phyloP scores from a whole-genome alignment of 306 rosid species.

The Lotus japonicus region DNA sequence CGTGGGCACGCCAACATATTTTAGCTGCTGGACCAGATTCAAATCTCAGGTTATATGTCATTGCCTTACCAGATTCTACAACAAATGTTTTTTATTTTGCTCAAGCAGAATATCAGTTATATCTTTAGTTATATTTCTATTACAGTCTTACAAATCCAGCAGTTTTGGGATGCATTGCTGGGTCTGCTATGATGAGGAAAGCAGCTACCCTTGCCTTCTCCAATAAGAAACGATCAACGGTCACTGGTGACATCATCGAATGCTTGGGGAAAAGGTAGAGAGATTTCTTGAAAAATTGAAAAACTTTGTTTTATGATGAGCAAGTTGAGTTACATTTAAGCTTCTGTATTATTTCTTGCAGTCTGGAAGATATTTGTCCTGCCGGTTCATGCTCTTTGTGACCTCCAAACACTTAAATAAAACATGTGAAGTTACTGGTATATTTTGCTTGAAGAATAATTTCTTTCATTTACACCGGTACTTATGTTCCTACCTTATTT shows the following conservation, averaged over 20 bases:
- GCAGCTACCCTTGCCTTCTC: constrained; percentile 84
- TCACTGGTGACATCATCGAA: constrained; percentile 82
- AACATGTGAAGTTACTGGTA: neutral
- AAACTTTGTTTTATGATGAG: neutral
- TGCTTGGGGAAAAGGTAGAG: constrained; percentile 76
- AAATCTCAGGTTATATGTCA: constrained; percentile 39
- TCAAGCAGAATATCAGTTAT: neutral
- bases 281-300: neutral
- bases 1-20: constrained; percentile 63
- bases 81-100: too few relatives aligned
- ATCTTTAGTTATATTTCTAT: constrained; percentile 9
- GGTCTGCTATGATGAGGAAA: constrained; percentile 71
- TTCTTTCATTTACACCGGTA: neutral
- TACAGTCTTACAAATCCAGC: constrained; percentile 61
- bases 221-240: constrained; percentile 80
- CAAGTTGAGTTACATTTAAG: neutral
- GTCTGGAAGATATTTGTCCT: constrained; percentile 76
- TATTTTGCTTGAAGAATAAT: too few relatives aligned
- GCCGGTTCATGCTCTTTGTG: constrained; percentile 31
- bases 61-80: neutral
- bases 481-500: neutral
- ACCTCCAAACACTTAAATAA: neutral
- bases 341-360: constrained; percentile 27
- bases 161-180: constrained; percentile 78
- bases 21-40: constrained; percentile 23